Evolutionary conservation across 2,329 filamentous ascomycete genomes (phyloP).

Genomic region (Fusarium nurragi): DNA sequence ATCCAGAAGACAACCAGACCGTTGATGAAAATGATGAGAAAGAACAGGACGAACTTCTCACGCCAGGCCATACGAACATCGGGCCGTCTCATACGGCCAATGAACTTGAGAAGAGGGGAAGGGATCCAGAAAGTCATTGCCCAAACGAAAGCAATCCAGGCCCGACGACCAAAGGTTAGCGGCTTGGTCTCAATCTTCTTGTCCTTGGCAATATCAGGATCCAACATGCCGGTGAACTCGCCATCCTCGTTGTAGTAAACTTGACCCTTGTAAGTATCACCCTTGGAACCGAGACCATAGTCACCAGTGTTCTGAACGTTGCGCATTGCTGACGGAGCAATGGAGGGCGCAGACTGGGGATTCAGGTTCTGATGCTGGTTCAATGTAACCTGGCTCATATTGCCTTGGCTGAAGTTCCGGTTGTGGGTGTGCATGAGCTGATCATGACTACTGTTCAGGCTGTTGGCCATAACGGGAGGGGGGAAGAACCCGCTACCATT

Average conservation of each 20-base stretch:
- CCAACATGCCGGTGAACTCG: conserved; percentile 73
- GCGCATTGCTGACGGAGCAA: conserved; percentile 66
- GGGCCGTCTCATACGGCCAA: conserved; percentile 96
- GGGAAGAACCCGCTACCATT: conserved; percentile 76
- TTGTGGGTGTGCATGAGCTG: conserved; percentile 72
- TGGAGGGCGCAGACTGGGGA: conserved; percentile 63
- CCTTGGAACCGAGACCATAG: conserved; percentile 88
- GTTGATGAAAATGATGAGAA: conserved; percentile 85
- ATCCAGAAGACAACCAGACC: conserved; percentile 90
- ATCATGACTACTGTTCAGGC: conserved; percentile 75
- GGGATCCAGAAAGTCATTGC: conserved; percentile 93
- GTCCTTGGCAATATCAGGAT: conserved; percentile 79
- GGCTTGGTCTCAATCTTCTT: conserved; percentile 79
- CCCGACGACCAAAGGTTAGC: conserved; percentile 70
- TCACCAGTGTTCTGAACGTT: conserved; percentile 73
- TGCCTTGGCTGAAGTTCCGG: conserved; percentile 65
- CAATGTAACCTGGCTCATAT: conserved; percentile 63
- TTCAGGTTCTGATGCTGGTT: conserved; percentile 52
- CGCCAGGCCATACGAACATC: conserved; percentile 98
- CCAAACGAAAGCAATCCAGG: conserved; percentile 88
- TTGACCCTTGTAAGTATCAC: conserved; percentile 78
- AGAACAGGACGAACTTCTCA: conserved; percentile 87
- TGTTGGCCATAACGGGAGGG: conserved; percentile 66
- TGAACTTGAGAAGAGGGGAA: conserved; percentile 78
- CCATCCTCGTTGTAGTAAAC: conserved; percentile 78